Evolutionary conservation across 805 yeast species (phyloP).

Genomic region (Jamesozyma rosinii): DNA sequence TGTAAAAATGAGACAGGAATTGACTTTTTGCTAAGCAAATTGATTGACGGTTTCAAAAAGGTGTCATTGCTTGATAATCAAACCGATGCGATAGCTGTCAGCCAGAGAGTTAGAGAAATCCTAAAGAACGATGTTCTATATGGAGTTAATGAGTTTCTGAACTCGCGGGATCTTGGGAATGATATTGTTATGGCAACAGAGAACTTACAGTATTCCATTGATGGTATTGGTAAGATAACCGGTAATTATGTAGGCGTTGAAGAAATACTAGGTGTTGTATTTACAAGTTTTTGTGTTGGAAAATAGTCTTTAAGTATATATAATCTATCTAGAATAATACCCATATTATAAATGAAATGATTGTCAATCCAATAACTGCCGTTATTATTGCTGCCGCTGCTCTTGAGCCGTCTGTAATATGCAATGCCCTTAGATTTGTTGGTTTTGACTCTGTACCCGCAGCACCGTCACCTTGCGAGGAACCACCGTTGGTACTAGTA

Average conservation of each 20-base stretch:
- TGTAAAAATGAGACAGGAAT: slow-evolving; percentile 55
- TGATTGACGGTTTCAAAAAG: slow-evolving; percentile 40
- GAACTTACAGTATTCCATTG: slow-evolving; percentile 59
- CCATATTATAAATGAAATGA: slow-evolving; percentile 37
- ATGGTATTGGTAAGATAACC: slow-evolving; percentile 86
- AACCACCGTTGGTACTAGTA: slow-evolving; percentile 55
- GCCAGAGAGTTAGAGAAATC: slow-evolving; percentile 68
- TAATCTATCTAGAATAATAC: slow-evolving; percentile 24
- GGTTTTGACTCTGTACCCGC: slow-evolving; percentile 48
- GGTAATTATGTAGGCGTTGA: slow-evolving; percentile 85
- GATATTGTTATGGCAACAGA: slow-evolving; percentile 81
- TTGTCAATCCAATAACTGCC: slow-evolving; percentile 38
- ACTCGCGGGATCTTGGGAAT: slow-evolving; percentile 36
- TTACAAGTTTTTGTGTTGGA: slow-evolving; percentile 89
- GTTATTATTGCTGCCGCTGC: slow-evolving; percentile 67
- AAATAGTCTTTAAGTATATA: slow-evolving; percentile 37
- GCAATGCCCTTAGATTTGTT: slow-evolving; percentile 32
- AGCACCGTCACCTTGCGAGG: slow-evolving; percentile 53
- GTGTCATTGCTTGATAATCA: slow-evolving; percentile 40
- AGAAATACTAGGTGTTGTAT: slow-evolving; percentile 83
- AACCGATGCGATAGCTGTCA: slow-evolving; percentile 60
- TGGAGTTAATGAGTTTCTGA: slow-evolving; percentile 59
- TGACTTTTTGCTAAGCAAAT: slow-evolving; percentile 32
- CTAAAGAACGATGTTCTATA: slow-evolving; percentile 64
- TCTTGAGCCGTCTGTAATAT: slow-evolving; percentile 37